Evolutionary conservation across 352 stramenopile genomes (phyloP).

Genomic region (Phytophthora rubi): DNA sequence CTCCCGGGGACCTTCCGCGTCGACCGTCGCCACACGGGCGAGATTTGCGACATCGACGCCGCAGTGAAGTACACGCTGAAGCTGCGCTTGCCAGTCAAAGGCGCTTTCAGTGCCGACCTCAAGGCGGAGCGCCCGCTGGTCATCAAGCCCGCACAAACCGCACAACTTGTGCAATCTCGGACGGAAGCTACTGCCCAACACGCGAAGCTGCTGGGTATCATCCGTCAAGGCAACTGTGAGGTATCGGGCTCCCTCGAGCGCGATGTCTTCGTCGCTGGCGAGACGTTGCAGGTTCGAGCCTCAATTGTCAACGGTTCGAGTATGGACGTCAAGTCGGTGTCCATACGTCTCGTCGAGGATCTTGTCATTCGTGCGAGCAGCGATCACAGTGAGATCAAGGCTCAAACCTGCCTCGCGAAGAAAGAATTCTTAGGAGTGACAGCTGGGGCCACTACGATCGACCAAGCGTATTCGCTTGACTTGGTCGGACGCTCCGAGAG

Average conservation of each 20-base stretch:
- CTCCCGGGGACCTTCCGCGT: constrained; percentile 33
- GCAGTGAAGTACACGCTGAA: constrained; percentile 37
- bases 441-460: constrained; percentile 22
- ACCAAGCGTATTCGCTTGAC: constrained; percentile 29
- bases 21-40: constrained; percentile 18
- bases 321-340: constrained; percentile 30
- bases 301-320: constrained; percentile 33
- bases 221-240: constrained; percentile 32
- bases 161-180: constrained; percentile 25
- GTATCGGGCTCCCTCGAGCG: constrained; percentile 29
- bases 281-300: constrained; percentile 30
- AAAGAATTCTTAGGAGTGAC: constrained; percentile 25
- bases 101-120: constrained; percentile 21
- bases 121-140: constrained; percentile 19
- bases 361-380: constrained; percentile 22
- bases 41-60: constrained; percentile 38
- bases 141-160: constrained; percentile 17
- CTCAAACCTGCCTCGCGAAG: constrained; percentile 20
- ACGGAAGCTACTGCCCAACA: constrained; percentile 17
- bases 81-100: constrained; percentile 31
- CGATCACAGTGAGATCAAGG: constrained; percentile 23
- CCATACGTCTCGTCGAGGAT: constrained; percentile 23
- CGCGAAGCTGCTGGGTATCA: constrained; percentile 30
- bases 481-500: constrained; percentile 22
- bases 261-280: constrained; percentile 27